phyloP scores from a whole-genome alignment of 1,284 basidiomycete species.

The Ustilago shanxiensis region DNA sequence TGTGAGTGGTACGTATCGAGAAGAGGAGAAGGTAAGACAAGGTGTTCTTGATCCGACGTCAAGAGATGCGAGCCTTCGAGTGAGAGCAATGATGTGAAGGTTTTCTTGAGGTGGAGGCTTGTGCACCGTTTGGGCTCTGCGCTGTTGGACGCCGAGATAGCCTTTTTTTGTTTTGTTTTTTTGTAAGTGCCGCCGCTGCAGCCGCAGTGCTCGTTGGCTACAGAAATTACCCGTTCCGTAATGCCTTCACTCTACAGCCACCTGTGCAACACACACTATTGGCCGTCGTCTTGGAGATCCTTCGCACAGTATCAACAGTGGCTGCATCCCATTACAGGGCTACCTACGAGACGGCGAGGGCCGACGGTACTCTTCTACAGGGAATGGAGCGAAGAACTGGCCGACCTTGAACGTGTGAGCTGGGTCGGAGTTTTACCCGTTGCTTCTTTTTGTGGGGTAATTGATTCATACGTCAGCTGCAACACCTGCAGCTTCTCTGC shows the following conservation, averaged over 20 bases:
- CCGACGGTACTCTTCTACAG: too few species aligned
- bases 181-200: too few species aligned
- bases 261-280: too few species aligned
- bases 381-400: too few species aligned
- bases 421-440: background rate
- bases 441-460: conserved; percentile 2
- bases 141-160: conserved; percentile 20
- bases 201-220: too few species aligned
- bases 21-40: background rate
- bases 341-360: too few species aligned
- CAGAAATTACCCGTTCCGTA: too few species aligned
- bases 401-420: too few species aligned
- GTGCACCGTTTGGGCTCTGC: background rate
- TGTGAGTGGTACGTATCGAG: background rate
- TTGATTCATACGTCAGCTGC: background rate
- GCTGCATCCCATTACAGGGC: too few species aligned
- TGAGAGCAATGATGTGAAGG: background rate
- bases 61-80: background rate
- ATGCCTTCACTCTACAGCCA: too few species aligned
- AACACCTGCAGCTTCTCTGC: background rate
- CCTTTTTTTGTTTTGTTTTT: background rate
- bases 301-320: too few species aligned
- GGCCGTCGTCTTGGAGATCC: too few species aligned
- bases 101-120: conserved; percentile 9
- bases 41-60: background rate